These are phyloP conservation scores for Nicotiana obtusifolia DNA, from an alignment of 257 asterid genomes.

Conservation along the genomic window DNA sequence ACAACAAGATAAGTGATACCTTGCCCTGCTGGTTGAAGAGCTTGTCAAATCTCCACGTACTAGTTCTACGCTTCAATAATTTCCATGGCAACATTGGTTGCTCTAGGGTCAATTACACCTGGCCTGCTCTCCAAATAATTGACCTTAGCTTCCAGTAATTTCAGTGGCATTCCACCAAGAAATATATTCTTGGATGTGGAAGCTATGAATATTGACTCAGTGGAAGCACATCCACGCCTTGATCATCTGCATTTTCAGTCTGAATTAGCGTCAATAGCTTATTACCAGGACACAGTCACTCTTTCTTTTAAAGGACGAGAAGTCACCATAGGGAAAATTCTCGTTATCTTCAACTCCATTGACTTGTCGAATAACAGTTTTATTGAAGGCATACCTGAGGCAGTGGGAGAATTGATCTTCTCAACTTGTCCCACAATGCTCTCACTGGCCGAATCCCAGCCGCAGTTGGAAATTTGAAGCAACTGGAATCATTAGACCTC, in stretches of 20 bases:
- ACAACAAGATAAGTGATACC: slow-evolving; percentile 20
- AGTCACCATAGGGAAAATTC: slow-evolving; percentile 17
- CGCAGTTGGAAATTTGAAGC: too few species aligned
- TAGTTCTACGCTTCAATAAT: slow-evolving; percentile 44
- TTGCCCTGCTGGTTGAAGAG: slow-evolving; percentile 23
- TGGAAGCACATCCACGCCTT: background rate
- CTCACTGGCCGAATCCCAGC: too few species aligned
- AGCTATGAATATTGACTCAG: slow-evolving; percentile 31
- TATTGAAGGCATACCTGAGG: slow-evolving; percentile 26
- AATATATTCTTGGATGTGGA: slow-evolving; percentile 25
- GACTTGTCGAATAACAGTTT: slow-evolving; percentile 46
- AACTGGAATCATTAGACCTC: too few species aligned
- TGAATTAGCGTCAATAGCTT: background rate
- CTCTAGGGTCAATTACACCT: slow-evolving; percentile 18
- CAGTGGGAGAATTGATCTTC: slow-evolving; percentile 24
- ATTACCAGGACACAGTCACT: slow-evolving; percentile 22
- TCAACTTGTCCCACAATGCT: slow-evolving; percentile 33
- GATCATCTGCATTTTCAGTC: slow-evolving; percentile 18
- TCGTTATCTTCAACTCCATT: slow-evolving; percentile 21
- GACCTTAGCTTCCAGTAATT: slow-evolving; percentile 50
- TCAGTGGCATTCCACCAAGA: slow-evolving; percentile 32
- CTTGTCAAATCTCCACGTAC: slow-evolving; percentile 39
- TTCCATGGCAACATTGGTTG: slow-evolving; percentile 42
- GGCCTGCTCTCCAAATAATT: slow-evolving; percentile 62
- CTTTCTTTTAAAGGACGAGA: slow-evolving; percentile 24